phyloP scores from a whole-genome alignment of 306 rosid genomes.

The Glycine latifolia region DNA sequence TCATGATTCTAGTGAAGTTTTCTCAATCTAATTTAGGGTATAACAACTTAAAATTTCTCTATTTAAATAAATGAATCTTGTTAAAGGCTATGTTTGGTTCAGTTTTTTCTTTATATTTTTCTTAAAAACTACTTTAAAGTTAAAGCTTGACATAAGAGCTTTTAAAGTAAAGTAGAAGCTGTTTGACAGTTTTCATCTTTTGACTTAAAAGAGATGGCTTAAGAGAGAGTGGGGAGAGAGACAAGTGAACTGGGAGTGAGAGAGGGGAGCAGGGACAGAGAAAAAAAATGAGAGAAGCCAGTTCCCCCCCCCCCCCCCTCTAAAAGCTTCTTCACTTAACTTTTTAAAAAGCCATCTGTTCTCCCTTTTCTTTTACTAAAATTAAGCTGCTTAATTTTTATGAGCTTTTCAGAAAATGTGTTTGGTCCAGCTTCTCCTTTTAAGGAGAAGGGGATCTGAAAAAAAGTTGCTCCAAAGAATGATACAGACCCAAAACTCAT shows the following conservation, averaged over 20 bases:
- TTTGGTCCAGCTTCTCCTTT: neutral
- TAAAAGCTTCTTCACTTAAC: neutral
- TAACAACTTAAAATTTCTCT: neutral
- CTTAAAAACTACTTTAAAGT: neutral
- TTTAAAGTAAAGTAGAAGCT: neutral
- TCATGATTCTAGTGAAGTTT: slow-evolving; percentile 30
- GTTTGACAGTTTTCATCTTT: neutral
- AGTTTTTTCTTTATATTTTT: neutral
- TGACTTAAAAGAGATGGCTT: neutral
- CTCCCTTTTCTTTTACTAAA: neutral
- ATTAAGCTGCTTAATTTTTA: neutral
- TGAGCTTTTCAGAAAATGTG: neutral
- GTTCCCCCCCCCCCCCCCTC: neutral
- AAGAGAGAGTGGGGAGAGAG: neutral
- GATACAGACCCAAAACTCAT: slow-evolving; percentile 2
- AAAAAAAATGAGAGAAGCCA: neutral
- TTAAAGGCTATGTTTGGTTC: neutral
- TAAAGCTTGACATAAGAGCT: neutral
- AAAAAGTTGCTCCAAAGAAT: neutral
- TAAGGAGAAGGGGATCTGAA: neutral
- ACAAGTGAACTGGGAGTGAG: neutral
- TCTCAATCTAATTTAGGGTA: slow-evolving; percentile 18
- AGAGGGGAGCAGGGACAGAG: neutral
- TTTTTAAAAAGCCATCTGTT: neutral
- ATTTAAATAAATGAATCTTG: no score